Percentiles rank a stretch among this genome's conserved stretches.
These are phyloP conservation scores for Astragalus glycyphyllos DNA, from an alignment of 306 rosid genomes.

Conservation along the genomic window DNA sequence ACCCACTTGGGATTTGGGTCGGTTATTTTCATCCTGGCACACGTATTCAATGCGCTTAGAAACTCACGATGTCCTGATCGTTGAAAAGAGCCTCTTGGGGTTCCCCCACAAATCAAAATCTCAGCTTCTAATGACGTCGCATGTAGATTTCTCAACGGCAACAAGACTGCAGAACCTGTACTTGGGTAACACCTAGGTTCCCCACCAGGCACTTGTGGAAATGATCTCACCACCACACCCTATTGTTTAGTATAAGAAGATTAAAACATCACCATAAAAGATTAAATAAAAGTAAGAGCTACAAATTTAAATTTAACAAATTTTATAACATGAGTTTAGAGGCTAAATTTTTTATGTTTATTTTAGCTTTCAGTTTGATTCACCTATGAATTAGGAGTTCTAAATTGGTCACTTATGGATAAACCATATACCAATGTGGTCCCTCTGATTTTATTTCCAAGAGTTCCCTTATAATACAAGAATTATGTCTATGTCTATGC, in stretches of 20 bases:
- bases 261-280: background rate
- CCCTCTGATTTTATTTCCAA: no score
- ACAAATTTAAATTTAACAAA: no score
- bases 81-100: constrained; percentile 58
- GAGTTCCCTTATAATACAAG: no score
- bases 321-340: no score
- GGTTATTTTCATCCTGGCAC: constrained; percentile 60
- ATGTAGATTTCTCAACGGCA: constrained; percentile 54
- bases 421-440: no score
- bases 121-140: constrained; percentile 44
- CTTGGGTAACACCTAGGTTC: constrained; percentile 79
- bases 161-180: constrained; percentile 66
- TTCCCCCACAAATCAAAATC: constrained; percentile 74
- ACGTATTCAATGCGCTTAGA: constrained; percentile 53
- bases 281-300: background rate
- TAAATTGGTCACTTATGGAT: no score
- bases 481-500: no score
- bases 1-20: constrained; percentile 64
- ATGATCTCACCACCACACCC: constrained; percentile 45
- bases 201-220: constrained; percentile 60
- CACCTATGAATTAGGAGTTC: no score
- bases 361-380: no score
- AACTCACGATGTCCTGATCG: constrained; percentile 26
- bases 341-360: no score
- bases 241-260: background rate